Base-by-base conservation (phyloP, 2,329 filamentous ascomycete species). In the Cercospora citrullina region DNA sequence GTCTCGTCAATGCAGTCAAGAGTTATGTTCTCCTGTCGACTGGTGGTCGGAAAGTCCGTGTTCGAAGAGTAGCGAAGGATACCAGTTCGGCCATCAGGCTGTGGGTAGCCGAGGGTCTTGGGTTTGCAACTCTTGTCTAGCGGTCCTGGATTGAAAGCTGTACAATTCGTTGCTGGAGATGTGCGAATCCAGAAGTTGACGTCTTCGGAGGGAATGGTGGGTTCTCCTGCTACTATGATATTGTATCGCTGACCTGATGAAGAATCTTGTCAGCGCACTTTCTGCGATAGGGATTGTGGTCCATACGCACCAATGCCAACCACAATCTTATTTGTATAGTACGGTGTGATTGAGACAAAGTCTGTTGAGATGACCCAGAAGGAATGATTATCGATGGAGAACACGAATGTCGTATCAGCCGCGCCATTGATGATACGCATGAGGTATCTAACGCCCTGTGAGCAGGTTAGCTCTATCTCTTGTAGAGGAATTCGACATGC, bases 321-420 rank as follows among this genome's bases (percentile, higher is more conserved):
- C 67, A 76, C 77, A 39, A 80, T 66, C 31, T 79, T 73, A 48
- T 77, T 69, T 4, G 78, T 81, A 60, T 75, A 73, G 69, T 81
- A 81, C 1, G 80, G 76, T 14, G 69, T 65, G 67, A 81, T 80
- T 0, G 78, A 74, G 1, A 77, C 77, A 53, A 80, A 80, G 63
- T 81, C 79, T 45, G 72, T 75, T 31, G 78, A 73, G 26, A 82
- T 80, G 48, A 82, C 79, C 14, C 76, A 77, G 51, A 81, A 72
- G 23, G 74, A 73, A 71, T 82, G 80, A 7, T 75, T 76, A 64
- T 82, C 81, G 48, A 83, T 80, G 62, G 77, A 78, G 72, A 83
- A 83, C 66, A 80, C 80, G 72, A 78, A 82, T 18, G 77, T 80
- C 0, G 80, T 79, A 48, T 82, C 75, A 23, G 81, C 80, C 10